Evolutionary conservation across 345 rosid genomes (phyloP), one percentile per base, ranked within the genome.

Genomic region (Heritiera fomes): DNA sequence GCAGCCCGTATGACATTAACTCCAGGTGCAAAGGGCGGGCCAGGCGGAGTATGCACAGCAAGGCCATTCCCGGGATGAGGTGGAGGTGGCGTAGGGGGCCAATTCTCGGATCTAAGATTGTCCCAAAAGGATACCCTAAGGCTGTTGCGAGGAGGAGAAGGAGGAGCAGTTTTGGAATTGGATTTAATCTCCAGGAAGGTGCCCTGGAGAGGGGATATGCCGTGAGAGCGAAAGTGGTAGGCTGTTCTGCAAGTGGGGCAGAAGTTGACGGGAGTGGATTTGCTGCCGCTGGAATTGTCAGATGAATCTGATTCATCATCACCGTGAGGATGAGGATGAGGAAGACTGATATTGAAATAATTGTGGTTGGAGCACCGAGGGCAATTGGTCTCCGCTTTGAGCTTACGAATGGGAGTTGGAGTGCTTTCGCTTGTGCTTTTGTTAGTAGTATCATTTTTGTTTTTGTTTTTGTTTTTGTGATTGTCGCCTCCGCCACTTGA

Each of bases 181-280:
- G 60, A 71, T 64, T 34, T 76, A 81, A 95, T 91, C 89, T 95
- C 99, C 20, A 91, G 78, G 77, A 95, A 95, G n/a, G 89, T 95
- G 14, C 99, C 99, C 73, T 92, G 98, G 1, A 93, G 92, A 41
- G 97, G 96, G 59, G 91, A 85, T 75, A 83, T 86, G 64, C 87
- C 56, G 8, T 23, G 18, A 5, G 73, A 40, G 6, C 58, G 84
- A 68, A 89, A 91, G 71, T 91, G 91, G 77, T 91, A 95, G 43
- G 97, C 97, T 0, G 96, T 88, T 84, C 91, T 93, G 80, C 99
- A 95, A 85, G 83, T 91, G 60, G 99, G 96, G 84, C 99, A 95
- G 82, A 90, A 86, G 64, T 92, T 93, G 18, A 93, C 91, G 8
- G 94, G 91, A 18, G 23, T 71, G 7, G 59, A 71, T 71, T 71